Percentiles rank a stretch among this genome's conserved stretches.
Evolutionary conservation across 306 rosid genomes (phyloP).

Genomic region (Medicago lupulina): DNA sequence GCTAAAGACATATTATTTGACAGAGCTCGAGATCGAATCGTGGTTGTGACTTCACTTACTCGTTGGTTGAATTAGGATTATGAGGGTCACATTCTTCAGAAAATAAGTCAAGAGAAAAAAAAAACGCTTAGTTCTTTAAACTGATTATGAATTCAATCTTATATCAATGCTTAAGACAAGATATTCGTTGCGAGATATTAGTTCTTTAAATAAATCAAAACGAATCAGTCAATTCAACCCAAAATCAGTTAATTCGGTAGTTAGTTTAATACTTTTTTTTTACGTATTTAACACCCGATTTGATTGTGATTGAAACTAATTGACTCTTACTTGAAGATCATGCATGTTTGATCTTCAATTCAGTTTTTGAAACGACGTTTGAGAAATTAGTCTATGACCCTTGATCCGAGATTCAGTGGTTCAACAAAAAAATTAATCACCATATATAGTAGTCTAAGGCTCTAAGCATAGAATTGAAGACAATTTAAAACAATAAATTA

Average conservation of each 20-base stretch:
- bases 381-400: not conserved
- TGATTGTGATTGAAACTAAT: no score
- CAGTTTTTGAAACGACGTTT: no score
- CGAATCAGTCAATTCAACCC: not conserved
- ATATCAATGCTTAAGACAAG: not conserved
- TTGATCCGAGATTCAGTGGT: no score
- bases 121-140: no score
- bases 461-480: slow-evolving; percentile 6
- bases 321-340: not conserved
- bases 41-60: no score
- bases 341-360: not conserved
- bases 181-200: not conserved
- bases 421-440: not conserved
- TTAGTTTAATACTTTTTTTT: no score
- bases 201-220: not conserved
- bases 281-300: no score
- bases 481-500: not conserved
- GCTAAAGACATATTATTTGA: no score
- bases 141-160: not conserved
- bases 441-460: not conserved
- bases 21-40: no score
- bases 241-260: not conserved
- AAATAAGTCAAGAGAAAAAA: no score
- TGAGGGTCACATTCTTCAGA: no score
- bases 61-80: no score